phyloP scores from a whole-genome alignment of 495 filamentous ascomycete genomes.

The Penicillium canescens region DNA sequence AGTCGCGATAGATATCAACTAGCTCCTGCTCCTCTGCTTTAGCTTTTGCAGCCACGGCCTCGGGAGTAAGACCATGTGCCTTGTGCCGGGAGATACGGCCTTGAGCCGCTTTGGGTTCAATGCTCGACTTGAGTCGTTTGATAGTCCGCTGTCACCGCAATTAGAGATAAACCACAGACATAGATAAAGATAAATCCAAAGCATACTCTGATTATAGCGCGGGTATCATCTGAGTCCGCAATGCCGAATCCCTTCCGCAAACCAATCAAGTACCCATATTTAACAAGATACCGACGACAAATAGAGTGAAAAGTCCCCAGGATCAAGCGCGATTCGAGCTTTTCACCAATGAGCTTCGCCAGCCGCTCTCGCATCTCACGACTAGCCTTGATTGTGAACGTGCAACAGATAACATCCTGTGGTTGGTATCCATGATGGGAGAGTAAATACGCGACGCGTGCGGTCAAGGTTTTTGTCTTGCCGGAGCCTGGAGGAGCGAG shows the following conservation, averaged over 20 bases:
- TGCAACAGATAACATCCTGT: constrained; percentile 93
- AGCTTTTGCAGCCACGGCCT: constrained; percentile 38
- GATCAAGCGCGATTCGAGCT: constrained; percentile 73
- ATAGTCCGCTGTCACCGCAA: constrained; percentile 62
- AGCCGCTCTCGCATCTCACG: constrained; percentile 94
- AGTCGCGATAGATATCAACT: constrained; percentile 71
- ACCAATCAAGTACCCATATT: constrained; percentile 85
- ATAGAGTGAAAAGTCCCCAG: constrained; percentile 98
- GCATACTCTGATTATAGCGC: constrained; percentile 62
- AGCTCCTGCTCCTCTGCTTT: constrained; percentile 70
- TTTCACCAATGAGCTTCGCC: constrained; percentile 73
- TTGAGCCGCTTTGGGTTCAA: constrained; percentile 69
- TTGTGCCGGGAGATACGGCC: constrained; percentile 85
- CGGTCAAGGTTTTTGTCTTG: constrained; percentile 95
- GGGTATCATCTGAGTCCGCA: constrained; percentile 81
- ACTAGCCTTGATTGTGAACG: constrained; percentile 96
- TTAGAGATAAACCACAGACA: constrained; percentile 10
- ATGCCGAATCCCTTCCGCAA: constrained; percentile 86
- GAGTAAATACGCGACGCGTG: constrained; percentile 92
- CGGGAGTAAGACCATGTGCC: constrained; percentile 60
- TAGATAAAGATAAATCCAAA: background rate
- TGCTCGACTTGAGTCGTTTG: constrained; percentile 64
- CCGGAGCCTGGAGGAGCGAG: constrained; percentile 86
- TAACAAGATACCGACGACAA: constrained; percentile 78
- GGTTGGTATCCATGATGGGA: constrained; percentile 74